Percentiles rank a stretch among this genome's conserved stretches.
Evolutionary conservation across 148 eudicot species (phyloP).

Genomic region (Silene conica): DNA sequence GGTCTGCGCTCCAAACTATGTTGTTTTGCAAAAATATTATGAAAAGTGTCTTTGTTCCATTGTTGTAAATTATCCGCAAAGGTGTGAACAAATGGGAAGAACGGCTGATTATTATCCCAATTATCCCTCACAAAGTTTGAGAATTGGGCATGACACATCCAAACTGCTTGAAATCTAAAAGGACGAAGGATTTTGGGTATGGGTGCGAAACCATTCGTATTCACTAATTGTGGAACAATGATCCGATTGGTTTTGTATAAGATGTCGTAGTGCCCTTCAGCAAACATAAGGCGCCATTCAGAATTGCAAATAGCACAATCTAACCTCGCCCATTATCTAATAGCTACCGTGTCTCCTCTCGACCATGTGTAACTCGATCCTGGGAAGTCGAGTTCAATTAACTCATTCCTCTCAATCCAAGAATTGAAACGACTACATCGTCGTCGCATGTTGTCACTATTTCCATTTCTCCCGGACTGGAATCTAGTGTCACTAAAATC

Average conservation of each 20-base stretch:
- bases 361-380: neutral
- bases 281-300: neutral
- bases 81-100: neutral
- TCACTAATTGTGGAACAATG: neutral
- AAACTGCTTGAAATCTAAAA: conserved; percentile 1
- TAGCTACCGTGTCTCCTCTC: neutral
- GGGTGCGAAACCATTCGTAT: neutral
- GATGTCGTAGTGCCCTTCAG: neutral
- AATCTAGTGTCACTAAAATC: neutral
- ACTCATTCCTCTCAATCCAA: neutral
- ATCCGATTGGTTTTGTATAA: neutral
- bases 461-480: neutral
- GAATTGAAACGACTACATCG: neutral
- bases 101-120: neutral
- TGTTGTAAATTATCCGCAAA: neutral
- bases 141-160: neutral
- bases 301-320: neutral
- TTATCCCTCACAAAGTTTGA: neutral
- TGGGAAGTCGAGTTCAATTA: neutral
- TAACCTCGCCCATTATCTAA: neutral
- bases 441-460: neutral
- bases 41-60: neutral
- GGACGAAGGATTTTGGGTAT: neutral
- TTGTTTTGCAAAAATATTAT: neutral
- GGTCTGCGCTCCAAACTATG: neutral